Conservation (phyloP, 1,284 basidiomycete species). For the Sphaerobolus stellatus region DNA sequence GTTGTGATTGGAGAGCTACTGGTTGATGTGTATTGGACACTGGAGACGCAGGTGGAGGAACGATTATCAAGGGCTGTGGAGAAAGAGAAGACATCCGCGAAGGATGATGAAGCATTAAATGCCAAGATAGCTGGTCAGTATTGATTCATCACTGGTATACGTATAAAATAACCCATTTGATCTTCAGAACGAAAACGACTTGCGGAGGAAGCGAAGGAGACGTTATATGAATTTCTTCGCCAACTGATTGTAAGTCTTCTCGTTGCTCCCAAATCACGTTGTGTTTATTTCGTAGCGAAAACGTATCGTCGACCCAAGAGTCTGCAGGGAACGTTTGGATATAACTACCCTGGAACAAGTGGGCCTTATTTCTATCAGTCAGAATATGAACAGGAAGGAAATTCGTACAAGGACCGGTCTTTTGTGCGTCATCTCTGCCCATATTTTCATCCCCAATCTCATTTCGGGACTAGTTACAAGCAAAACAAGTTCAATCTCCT, state of each 20-base stretch:
- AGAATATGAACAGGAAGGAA: conserved; percentile 68
- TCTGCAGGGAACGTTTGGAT: conserved; percentile 75
- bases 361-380: conserved; percentile 64
- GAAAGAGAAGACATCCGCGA: conserved; percentile 14
- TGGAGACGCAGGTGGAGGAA: conserved; percentile 76
- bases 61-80: conserved; percentile 45
- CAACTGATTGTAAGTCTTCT: conserved; percentile 58
- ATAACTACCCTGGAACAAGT: conserved; percentile 56
- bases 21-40: conserved; percentile 76
- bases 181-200: conserved; percentile 6
- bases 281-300: conserved; percentile 39
- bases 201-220: conserved; percentile 61
- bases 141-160: no score
- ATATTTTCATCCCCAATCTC: conserved; percentile 5
- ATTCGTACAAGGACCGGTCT: conserved; percentile 73
- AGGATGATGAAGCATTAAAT: conserved; percentile 23
- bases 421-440: conserved; percentile 55
- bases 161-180: no score
- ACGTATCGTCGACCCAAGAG: conserved; percentile 53
- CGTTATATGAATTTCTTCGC: conserved; percentile 57
- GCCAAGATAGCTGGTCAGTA: conserved; percentile 23
- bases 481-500: conserved; percentile 98
- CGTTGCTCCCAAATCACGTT: conserved; percentile 3
- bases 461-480: conserved; percentile 70
- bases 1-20: conserved; percentile 62